Evolutionary conservation across 768 basidiomycete species (phyloP).

Genomic region (Thelephora aurantiotincta): DNA sequence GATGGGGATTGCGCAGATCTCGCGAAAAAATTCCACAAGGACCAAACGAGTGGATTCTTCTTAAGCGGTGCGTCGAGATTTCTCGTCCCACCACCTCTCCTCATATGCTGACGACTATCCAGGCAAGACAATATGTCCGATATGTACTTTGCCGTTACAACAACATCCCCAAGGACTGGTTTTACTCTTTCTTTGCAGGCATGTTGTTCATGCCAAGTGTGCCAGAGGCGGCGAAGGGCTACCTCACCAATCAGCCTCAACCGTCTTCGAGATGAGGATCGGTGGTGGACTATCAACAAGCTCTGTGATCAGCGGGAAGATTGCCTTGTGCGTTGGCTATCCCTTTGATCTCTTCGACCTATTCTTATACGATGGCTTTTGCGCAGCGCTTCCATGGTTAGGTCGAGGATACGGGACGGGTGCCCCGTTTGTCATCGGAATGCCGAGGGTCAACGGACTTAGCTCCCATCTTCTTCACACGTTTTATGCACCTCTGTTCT

Average conservation of each 20-base stretch:
- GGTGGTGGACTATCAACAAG: constrained; percentile 18
- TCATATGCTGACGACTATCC: background rate
- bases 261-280: constrained; percentile 29
- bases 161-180: constrained; percentile 45
- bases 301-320: constrained; percentile 47
- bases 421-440: constrained; percentile 68
- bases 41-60: constrained; percentile 73
- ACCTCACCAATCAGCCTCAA: constrained; percentile 44
- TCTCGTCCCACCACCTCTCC: background rate
- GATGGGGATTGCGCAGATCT: constrained; percentile 71
- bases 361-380: constrained; percentile 5
- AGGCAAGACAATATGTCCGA: constrained; percentile 53
- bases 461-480: background rate
- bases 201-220: constrained; percentile 74
- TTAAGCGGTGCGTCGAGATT: constrained; percentile 41
- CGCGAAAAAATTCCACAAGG: constrained; percentile 48
- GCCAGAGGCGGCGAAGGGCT: constrained; percentile 52
- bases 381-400: constrained; percentile 54
- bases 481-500: no score
- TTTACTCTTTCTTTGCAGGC: constrained; percentile 76
- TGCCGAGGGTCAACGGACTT: constrained; percentile 31
- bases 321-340: constrained; percentile 55
- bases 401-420: constrained; percentile 45
- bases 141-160: constrained; percentile 50
- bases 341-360: background rate